These are phyloP conservation scores for Calendula officinalis DNA, from an alignment of 129 eudicot genomes.

Conservation along the genomic window DNA sequence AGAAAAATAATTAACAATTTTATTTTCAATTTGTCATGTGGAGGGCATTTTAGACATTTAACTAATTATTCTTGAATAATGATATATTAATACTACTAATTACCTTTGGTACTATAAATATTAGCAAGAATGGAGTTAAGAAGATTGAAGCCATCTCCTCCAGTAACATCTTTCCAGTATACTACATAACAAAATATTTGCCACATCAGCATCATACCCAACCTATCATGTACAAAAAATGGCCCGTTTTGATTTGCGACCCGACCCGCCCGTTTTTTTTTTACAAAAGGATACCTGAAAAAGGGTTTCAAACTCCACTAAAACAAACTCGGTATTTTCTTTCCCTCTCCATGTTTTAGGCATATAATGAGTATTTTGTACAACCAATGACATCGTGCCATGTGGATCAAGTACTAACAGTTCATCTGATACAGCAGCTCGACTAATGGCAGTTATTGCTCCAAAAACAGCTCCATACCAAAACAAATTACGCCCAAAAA, in stretches of 20 bases:
- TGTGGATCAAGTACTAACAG: constrained; percentile 88
- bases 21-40: not conserved
- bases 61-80: not conserved
- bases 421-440: constrained; percentile 76
- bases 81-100: constrained; percentile 6
- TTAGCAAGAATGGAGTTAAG: constrained; percentile 81
- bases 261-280: not conserved
- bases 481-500: constrained; percentile 89
- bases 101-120: constrained; percentile 93
- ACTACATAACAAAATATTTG: constrained; percentile 47
- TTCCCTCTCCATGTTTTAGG: constrained; percentile 93
- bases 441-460: constrained; percentile 90
- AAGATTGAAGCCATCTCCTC: constrained; percentile 99
- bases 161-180: constrained; percentile 86
- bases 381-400: constrained; percentile 71
- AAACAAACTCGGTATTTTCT: constrained; percentile 67
- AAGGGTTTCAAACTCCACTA: constrained; percentile 81
- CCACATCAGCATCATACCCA: constrained; percentile 16
- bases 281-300: constrained; percentile 59
- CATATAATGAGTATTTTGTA: constrained; percentile 91
- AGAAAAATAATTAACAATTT: not conserved
- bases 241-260: not conserved
- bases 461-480: constrained; percentile 99
- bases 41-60: constrained; percentile 2
- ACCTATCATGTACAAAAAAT: not conserved